Percentiles rank a stretch among this genome's conserved stretches.
Evolutionary conservation across 495 filamentous ascomycete genomes (phyloP).

Genomic region (Annulohypoxylon stygium): DNA sequence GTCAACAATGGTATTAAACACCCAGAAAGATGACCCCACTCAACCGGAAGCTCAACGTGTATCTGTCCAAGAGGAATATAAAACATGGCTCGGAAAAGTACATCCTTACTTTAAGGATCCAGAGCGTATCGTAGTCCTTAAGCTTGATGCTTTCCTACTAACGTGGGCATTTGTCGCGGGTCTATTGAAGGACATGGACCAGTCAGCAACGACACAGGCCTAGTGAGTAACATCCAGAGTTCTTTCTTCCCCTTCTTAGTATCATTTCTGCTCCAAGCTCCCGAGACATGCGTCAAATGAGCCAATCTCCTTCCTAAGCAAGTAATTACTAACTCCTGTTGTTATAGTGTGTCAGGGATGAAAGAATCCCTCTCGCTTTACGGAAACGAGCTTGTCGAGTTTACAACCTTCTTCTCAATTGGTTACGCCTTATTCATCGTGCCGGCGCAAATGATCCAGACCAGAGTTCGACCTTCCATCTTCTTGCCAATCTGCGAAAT

Average conservation of each 20-base stretch:
- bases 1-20: neutral
- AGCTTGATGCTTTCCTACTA: conserved; percentile 48
- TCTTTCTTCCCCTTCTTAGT: too few species aligned
- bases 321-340: too few species aligned
- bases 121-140: conserved; percentile 40
- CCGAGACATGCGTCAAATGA: too few species aligned
- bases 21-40: neutral
- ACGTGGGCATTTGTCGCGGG: conserved; percentile 50
- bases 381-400: conserved; percentile 57
- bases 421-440: conserved; percentile 68
- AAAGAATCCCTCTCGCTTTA: conserved; percentile 65
- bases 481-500: conserved; percentile 50
- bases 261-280: too few species aligned
- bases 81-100: conserved; percentile 27
- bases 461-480: conserved; percentile 52
- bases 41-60: neutral
- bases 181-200: conserved; percentile 58
- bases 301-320: too few species aligned
- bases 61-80: neutral
- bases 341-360: conserved; percentile 64
- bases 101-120: conserved; percentile 26
- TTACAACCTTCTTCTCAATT: conserved; percentile 63
- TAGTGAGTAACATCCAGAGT: too few species aligned
- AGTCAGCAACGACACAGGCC: conserved; percentile 65
- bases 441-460: conserved; percentile 66